Evolutionary conservation across 2,329 filamentous ascomycete species (phyloP), one percentile per base, ranked within the genome.

Genomic region (Curvularia hawaiiensis): DNA sequence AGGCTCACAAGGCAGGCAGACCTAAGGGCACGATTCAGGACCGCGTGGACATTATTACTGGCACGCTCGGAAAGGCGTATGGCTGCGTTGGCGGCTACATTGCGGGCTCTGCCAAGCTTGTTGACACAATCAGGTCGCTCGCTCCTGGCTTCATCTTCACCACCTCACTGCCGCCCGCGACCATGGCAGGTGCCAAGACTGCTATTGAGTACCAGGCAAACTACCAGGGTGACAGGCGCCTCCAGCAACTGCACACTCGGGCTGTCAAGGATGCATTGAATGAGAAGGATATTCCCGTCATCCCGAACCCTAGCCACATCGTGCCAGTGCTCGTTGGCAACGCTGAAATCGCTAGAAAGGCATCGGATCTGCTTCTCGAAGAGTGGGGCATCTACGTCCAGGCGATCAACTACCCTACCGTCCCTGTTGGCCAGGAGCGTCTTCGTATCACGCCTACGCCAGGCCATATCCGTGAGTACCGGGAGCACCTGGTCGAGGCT

Each of bases 91-190:
- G 95, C 68, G 95, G 95, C 58, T 99, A 99, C 80, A 98, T 99
- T 73, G 95, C 95, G 35, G 95, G 91, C 51, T 96, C 90, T 59
- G 80, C 87, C 52, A 90, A 90, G 73, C 84, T 99, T 68, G 90
- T 99, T 33, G 95, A 99, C 77, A 90, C 91, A 60, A 90, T 99
- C 69, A 91, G 95, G 51, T 98, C 95, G 9, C 87, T 98, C 40
- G 95, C 95, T 1, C 93, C 95, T 4, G 95, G 95, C 28, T 99
- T 99, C 81, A 99, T 99, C 77, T 99, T 99, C 82, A 99, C 95
- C 46, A 99, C 95, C 5, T 96, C 93, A 10, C 87, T 99, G 12
- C 95, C 95, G 4, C 95, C 95, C 0, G 92, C 95, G 14, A 96
- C 92, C 61, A 99, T 99, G 95, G 93, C 95, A 20, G 95, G 95